Conservation (phyloP, 352 stramenopile species). For the Globisporangium uncinulatum region DNA sequence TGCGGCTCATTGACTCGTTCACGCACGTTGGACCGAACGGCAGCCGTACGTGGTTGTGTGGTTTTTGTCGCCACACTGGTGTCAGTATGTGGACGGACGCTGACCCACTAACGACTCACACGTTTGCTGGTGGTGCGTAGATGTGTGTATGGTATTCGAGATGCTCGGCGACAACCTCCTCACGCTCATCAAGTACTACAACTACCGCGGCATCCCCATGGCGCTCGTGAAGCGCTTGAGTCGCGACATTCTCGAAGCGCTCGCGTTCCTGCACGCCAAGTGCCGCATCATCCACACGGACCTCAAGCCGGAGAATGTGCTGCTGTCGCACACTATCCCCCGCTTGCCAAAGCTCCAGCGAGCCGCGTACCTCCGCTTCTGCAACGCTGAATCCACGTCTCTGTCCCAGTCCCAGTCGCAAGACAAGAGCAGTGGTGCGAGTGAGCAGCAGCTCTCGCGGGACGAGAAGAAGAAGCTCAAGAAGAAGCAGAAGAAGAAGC, state of each 20-base stretch:
- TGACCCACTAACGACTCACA: not conserved
- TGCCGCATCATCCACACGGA: conserved; percentile 99
- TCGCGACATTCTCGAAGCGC: conserved; percentile 92
- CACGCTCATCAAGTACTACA: conserved; percentile 98
- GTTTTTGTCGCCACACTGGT: not conserved
- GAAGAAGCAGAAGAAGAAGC: conserved; percentile 93
- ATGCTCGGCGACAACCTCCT: conserved; percentile 98
- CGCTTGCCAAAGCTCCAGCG: conserved; percentile 62
- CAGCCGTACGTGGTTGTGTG: conserved; percentile 42
- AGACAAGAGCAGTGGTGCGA: conserved; percentile 40
- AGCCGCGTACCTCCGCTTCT: conserved; percentile 41
- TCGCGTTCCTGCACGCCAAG: conserved; percentile 97
- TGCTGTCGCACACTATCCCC: conserved; percentile 84
- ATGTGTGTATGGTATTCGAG: conserved; percentile 99
- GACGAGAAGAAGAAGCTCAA: conserved; percentile 94
- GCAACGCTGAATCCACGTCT: conserved; percentile 5
- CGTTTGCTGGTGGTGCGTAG: conserved; percentile 10
- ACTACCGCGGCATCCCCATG: conserved; percentile 97
- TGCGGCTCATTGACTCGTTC: conserved; percentile 92
- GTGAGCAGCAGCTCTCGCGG: conserved; percentile 32
- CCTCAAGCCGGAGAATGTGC: conserved; percentile 99
- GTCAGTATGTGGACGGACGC: not conserved
- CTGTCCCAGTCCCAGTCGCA: conserved; percentile 18
- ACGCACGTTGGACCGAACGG: conserved; percentile 96
- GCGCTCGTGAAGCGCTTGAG: conserved; percentile 93